Percentiles rank a stretch among this genome's conserved stretches.
Evolutionary conservation across 768 basidiomycete species (phyloP).

Genomic region (Calocera cornea): DNA sequence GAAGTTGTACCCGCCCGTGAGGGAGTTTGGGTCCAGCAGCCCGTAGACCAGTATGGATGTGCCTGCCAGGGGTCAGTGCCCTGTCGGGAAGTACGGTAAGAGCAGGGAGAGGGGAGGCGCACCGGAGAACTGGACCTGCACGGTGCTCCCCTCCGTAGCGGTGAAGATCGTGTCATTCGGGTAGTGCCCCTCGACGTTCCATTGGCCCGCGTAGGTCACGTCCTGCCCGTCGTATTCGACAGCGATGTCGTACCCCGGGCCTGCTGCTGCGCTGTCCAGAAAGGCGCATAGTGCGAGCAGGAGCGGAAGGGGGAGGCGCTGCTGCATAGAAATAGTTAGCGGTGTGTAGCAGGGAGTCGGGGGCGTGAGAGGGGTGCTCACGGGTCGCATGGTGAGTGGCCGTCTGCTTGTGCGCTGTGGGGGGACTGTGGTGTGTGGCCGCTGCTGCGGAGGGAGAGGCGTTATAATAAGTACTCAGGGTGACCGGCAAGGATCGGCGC

Average conservation of each 20-base stretch:
- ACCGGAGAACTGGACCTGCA: not conserved
- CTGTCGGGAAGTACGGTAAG: not conserved
- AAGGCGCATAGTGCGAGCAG: not conserved
- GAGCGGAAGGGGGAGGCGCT: not conserved
- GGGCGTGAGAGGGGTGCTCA: not conserved
- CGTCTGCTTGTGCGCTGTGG: not conserved
- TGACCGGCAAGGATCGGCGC: no score
- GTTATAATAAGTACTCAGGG: no score
- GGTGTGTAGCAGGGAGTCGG: not conserved
- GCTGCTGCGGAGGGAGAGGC: no score
- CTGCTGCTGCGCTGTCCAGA: not conserved
- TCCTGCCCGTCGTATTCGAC: not conserved
- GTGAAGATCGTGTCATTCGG: conserved; percentile 1
- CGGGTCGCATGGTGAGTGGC: not conserved
- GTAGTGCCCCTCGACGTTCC: not conserved
- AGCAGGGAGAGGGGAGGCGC: not conserved
- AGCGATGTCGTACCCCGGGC: not conserved
- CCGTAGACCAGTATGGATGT: not conserved
- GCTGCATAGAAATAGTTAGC: not conserved
- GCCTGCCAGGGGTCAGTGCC: not conserved
- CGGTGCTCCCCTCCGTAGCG: not conserved
- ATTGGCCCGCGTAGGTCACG: not conserved
- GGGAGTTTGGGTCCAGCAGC: not conserved
- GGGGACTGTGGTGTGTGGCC: no score
- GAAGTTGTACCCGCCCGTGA: not conserved